Base-by-base conservation (phyloP, 2,329 filamentous ascomycete species). In the Balansia obtecta region DNA sequence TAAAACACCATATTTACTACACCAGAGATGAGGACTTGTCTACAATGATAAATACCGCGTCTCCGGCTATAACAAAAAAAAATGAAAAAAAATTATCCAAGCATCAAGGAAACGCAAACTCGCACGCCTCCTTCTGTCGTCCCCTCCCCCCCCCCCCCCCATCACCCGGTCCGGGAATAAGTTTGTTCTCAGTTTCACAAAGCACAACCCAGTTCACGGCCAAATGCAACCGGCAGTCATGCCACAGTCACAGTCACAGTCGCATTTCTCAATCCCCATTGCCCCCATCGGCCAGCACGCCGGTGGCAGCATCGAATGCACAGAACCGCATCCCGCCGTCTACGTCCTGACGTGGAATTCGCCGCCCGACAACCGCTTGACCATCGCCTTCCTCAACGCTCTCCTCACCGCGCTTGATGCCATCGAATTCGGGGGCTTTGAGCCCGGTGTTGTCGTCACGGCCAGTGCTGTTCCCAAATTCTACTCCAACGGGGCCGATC, bases 401-500 rank as follows among this genome's bases (percentile, higher is more conserved):
- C 66, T 90, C 34, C 69, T 86, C 37, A 70, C 81, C 8, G 83
- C 85, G 4, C 79, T 91, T 53, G 86, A 93, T 67, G 80, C 86
- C 30, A 69, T 93, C 59, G 83, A 89, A 64, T 76, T 80, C 52
- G 74, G 74, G 47, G 59, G 63, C 43, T 74, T 83, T 58, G 73
- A 77, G 1, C 75, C 76, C 13, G 87, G 87, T 46, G 85, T 90
- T 8, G 73, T 93, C 15, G 71, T 90, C 52, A 91, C 86, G 5
- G 90, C 86, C 0, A 86, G 81, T 38, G 77, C 74, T 44, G 84
- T 90, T 52, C 64, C 71, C 46, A 91, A 91, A 61, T 91, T 90
- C 73, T 91, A 85, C 70, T 83, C 77, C 63, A 91, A 91, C 67
- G 87, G 87, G 0, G 75, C 91, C 13, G 85, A 91, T 64, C 75